Base-by-base conservation (phyloP, 768 basidiomycete species). In the Termitomyces sp. region DNA sequence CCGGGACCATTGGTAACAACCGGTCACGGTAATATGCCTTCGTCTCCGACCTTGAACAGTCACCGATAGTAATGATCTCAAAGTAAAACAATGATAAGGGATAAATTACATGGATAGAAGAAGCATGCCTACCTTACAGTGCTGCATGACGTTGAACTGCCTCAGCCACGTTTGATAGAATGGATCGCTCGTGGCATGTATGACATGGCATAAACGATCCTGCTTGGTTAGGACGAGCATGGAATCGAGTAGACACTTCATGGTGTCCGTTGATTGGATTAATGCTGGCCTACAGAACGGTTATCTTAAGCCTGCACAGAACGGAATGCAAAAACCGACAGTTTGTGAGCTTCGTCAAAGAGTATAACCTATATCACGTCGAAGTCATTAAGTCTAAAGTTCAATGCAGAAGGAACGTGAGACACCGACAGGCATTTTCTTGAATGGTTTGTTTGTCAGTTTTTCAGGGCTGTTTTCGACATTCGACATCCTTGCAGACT, bases 181-280 rank as follows among this genome's bases (percentile, higher is more conserved):
- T 0, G 90, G 89, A 63, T 93, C 89, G 64, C 88, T 90, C 5
- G 89, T 89, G 6, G 88, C 88, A 62, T 91, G 89, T 53, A 91
- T 84, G 65, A 92, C 86, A 66, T 92, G 89, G 66, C 88, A 89
- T 15, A 93, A 71, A n/a, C 88, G 77, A 67, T 93, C 91, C 70
- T 93, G 92, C 73, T 93, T 93, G 34, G 92, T 92, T 56, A 93
- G 74, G 15, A 93, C 91, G 20, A 93, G 82, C 83, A 92, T 89
- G 13, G 90, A 88, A 66, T 93, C 92, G 36, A 94, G 79, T 16
- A 94, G 72, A 62, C 85, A 87, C 69, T 92, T 93, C 88, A 94
- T 91, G 3, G 90, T 82, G 33, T 89, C 89, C 3, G 79, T 78
- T 0, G 89, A 91, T 63, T 89, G 85, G 44, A 93, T 89, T 45